A percentile compares a stretch with the other conserved stretches of the same genome.
phyloP scores from a whole-genome alignment of 345 rosid species.

The Balakata baccata region DNA sequence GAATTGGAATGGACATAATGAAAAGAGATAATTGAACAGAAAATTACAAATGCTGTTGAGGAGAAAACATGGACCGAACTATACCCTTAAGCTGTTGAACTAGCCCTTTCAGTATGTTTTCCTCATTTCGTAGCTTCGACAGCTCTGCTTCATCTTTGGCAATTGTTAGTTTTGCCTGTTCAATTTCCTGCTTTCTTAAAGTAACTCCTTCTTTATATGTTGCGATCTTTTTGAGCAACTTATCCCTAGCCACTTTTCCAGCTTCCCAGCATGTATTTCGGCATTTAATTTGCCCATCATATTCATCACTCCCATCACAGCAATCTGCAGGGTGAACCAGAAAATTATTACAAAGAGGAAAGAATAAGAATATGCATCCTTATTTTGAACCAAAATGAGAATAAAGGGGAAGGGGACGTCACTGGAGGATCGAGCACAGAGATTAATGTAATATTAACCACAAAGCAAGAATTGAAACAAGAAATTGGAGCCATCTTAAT shows the following conservation, averaged over 20 bases:
- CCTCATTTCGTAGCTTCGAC: slow-evolving; percentile 64
- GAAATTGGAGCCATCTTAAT: background rate
- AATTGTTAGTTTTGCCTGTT: slow-evolving; percentile 53
- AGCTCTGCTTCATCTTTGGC: slow-evolving; percentile 73
- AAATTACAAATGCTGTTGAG: background rate
- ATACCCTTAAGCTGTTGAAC: slow-evolving; percentile 83
- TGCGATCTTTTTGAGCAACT: slow-evolving; percentile 61
- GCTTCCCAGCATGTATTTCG: slow-evolving; percentile 88
- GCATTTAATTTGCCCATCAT: slow-evolving; percentile 69
- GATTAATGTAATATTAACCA: too few relatives aligned
- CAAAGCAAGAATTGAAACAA: background rate
- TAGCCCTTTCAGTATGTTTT: slow-evolving; percentile 64
- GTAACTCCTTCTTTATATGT: slow-evolving; percentile 60
- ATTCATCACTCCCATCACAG: slow-evolving; percentile 98
- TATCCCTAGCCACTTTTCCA: slow-evolving; percentile 78
- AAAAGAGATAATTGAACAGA: background rate
- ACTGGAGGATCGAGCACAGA: background rate
- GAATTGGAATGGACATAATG: background rate
- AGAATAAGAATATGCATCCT: slow-evolving; percentile 1
- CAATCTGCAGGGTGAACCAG: slow-evolving; percentile 54
- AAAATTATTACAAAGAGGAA: background rate
- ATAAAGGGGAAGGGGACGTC: too few relatives aligned
- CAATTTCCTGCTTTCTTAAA: slow-evolving; percentile 49
- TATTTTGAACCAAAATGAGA: background rate
- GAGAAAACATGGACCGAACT: slow-evolving; percentile 8